phyloP scores from a whole-genome alignment of 768 basidiomycete species.

The Wakefieldia striispora region DNA sequence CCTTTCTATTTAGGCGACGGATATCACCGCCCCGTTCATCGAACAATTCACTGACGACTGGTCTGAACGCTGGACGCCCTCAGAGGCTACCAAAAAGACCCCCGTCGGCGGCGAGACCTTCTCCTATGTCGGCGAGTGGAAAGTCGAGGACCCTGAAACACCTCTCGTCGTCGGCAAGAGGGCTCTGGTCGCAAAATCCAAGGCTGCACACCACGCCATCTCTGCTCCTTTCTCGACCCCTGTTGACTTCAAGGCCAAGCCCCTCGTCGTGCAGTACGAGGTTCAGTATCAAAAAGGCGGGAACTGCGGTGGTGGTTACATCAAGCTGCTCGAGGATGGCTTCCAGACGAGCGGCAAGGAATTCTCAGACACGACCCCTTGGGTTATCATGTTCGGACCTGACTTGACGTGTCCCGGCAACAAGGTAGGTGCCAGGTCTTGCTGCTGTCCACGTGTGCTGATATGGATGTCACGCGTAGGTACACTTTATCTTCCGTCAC shows the following conservation, averaged over 20 bases:
- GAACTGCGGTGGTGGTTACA: constrained; percentile 98
- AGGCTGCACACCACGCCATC: constrained; percentile 98
- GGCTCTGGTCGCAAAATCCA: constrained; percentile 93
- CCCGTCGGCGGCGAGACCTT: constrained; percentile 94
- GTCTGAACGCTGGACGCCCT: constrained; percentile 91
- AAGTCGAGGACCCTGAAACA: constrained; percentile 82
- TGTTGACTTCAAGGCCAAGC: constrained; percentile 78
- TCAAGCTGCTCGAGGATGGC: constrained; percentile 93
- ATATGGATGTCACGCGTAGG: constrained; percentile 38
- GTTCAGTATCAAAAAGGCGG: constrained; percentile 99
- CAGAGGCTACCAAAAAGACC: constrained; percentile 97
- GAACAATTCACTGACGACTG: constrained; percentile 96
- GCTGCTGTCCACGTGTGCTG: not conserved
- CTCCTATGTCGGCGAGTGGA: constrained; percentile 97
- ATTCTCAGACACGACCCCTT: constrained; percentile 91
- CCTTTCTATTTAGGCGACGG: constrained; percentile 52
- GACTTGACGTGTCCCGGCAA: constrained; percentile 92
- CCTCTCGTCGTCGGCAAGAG: constrained; percentile 81
- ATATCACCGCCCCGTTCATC: constrained; percentile 84
- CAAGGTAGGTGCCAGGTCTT: constrained; percentile 53
- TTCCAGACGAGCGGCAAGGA: constrained; percentile 93
- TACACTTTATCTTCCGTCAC: constrained; percentile 99
- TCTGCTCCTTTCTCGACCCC: constrained; percentile 83
- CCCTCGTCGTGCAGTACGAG: constrained; percentile 96
- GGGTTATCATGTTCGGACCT: constrained; percentile 97